These are phyloP conservation scores for Arctostaphylos glauca DNA, from an alignment of 148 eudicot genomes.

Conservation along the genomic window DNA sequence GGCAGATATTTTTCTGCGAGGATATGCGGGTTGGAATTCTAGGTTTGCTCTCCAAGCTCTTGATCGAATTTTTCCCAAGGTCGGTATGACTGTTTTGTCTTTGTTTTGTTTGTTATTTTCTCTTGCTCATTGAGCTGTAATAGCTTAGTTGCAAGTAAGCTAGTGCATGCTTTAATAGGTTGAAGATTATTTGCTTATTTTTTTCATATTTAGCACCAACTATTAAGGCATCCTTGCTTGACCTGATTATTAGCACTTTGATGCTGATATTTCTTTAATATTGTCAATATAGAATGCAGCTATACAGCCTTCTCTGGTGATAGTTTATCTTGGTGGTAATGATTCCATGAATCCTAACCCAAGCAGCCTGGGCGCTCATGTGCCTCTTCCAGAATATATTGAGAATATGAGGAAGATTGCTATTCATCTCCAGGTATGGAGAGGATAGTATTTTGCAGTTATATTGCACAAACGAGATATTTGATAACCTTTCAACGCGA, in stretches of 20 bases:
- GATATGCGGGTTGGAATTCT: conserved; percentile 62
- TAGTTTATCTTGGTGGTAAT: conserved; percentile 71
- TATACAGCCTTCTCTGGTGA: conserved; percentile 56
- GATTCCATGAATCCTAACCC: conserved; percentile 49
- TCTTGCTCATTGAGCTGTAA: not conserved
- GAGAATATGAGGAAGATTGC: conserved; percentile 64
- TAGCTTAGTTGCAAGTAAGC: not conserved
- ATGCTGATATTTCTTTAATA: not conserved
- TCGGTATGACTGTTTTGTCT: not conserved
- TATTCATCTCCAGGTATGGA: conserved; percentile 48
- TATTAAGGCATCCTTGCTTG: not conserved
- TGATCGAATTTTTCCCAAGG: conserved; percentile 52
- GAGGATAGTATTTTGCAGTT: not conserved
- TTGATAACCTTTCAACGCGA: not conserved
- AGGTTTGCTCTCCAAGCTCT: conserved; percentile 48
- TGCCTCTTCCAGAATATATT: conserved; percentile 60
- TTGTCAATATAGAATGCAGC: conserved; percentile 36
- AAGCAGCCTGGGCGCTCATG: conserved; percentile 54
- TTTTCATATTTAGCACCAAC: not conserved
- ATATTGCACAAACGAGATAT: not conserved
- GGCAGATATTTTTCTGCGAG: conserved; percentile 57
- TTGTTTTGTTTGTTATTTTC: not conserved
- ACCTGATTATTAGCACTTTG: not conserved
- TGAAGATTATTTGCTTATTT: not conserved
- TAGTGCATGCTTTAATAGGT: not conserved